Base-by-base conservation (phyloP, 2,329 filamentous ascomycete genomes). In the Cladosporium cucumerinum region DNA sequence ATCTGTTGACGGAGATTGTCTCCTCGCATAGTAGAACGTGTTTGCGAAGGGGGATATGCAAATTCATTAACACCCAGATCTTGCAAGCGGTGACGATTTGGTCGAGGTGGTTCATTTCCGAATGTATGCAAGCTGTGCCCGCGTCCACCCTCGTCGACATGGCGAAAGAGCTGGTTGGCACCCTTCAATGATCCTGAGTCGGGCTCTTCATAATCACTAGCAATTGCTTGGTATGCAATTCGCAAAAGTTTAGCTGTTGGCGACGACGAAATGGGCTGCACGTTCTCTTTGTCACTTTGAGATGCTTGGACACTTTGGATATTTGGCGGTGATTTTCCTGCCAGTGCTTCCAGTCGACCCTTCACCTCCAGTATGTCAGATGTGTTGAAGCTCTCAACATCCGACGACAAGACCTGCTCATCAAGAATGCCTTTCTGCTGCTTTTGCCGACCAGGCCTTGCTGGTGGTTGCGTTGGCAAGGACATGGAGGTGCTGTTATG, bases 341-440 rank as follows among this genome's bases (percentile, higher is more conserved):
- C 36, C 23, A 60, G 26, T 14, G 36, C 54, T n/a, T 28, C 16
- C 6, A 64, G 43, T 23, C 51, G 55, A n/a, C 54, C 36, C 54
- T 25, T 36, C 12, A 63, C 34, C 14, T 59, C 57, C 21, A 60
- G 32, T n/a, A 61, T 64, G 26, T 64, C 61, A 21, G 61, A 52
- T 6, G 61, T 64, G 23, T 52, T 23, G 49, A 62, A 62, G 11
- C 48, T 52, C 11, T 16, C 39, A 7, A 43, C 57, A 49, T 32
- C 57, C 23, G 59, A 61, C 12, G 30, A 23, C 16, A 49, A n/a
- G 23, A 11, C 23, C 30, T 52, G 48, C 25, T 34, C 30, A 11
- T 55, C 4, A 2, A 23, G 5, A 10, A 23, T 18, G 18, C 2
- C 18, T 30, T 39, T 25, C 21, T 23, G 46, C 16, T 23, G 46